A percentile compares a stretch with the other conserved stretches of the same genome.
Conservation (phyloP, 192 early-diverging fungal species). For the Phlyctochytrium arcticum region DNA sequence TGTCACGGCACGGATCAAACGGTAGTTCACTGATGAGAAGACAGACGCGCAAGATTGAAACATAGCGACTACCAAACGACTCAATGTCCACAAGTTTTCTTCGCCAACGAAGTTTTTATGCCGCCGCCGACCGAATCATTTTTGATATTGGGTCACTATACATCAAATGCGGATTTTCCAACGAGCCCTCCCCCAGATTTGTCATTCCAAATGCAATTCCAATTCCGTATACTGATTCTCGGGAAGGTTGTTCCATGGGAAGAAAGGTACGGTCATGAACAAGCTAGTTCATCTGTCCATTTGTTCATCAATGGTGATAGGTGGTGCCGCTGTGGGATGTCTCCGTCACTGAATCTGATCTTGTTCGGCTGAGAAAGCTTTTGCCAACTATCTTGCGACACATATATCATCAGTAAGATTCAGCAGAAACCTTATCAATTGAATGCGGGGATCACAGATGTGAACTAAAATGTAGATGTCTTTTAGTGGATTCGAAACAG, state of each 20-base stretch:
- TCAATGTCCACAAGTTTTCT: too few relatives aligned
- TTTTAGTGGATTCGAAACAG: slow-evolving; percentile 77
- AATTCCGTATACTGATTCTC: slow-evolving; percentile 16
- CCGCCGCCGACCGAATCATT: slow-evolving; percentile 80
- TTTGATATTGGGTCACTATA: slow-evolving; percentile 80
- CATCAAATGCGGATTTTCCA: slow-evolving; percentile 82
- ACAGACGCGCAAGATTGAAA: too few relatives aligned
- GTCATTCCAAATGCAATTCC: slow-evolving; percentile 50
- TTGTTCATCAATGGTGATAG: neutral
- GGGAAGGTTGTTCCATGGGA: slow-evolving; percentile 27
- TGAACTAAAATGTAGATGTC: slow-evolving; percentile 33
- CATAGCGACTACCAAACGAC: too few relatives aligned
- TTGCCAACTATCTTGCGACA: neutral
- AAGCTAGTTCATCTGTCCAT: neutral
- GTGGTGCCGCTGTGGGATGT: slow-evolving; percentile 10
- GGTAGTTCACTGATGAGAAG: too few relatives aligned
- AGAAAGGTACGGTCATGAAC: slow-evolving; percentile 17
- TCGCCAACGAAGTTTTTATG: slow-evolving; percentile 60
- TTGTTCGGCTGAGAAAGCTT: neutral
- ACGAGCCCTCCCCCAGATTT: slow-evolving; percentile 74
- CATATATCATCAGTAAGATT: slow-evolving; percentile 9
- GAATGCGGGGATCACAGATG: neutral
- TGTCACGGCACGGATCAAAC: too few relatives aligned
- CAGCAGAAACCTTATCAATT: neutral
- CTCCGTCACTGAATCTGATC: neutral